Conservation (phyloP, 805 yeast species). For the Yarrowia hollandica region DNA sequence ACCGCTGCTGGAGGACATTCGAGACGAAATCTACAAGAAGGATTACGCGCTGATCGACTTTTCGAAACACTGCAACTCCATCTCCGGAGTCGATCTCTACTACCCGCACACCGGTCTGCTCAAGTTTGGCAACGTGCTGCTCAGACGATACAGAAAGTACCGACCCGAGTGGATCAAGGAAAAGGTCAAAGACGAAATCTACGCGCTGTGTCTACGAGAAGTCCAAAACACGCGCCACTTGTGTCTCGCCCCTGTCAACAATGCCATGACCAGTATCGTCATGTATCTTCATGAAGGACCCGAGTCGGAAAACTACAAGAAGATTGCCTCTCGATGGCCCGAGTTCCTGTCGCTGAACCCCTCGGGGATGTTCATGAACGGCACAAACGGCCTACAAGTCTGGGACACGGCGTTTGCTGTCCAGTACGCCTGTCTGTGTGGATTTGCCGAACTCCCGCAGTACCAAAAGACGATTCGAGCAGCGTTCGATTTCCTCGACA, state of each 20-base stretch:
- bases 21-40: conserved; percentile 72
- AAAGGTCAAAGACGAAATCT: conserved; percentile 53
- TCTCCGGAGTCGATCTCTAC: conserved; percentile 88
- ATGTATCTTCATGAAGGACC: conserved; percentile 68
- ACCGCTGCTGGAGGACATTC: conserved; percentile 62
- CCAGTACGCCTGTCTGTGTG: conserved; percentile 78
- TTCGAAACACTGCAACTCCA: conserved; percentile 68
- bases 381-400: conserved; percentile 95
- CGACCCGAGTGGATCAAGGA: conserved; percentile 74
- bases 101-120: conserved; percentile 82
- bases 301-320: conserved; percentile 59
- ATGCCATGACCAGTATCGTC: conserved; percentile 78
- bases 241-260: conserved; percentile 92
- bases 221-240: conserved; percentile 72
- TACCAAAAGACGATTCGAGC: conserved; percentile 62
- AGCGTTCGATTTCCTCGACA: conserved; percentile 69
- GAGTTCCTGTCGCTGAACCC: conserved; percentile 84
- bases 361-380: conserved; percentile 90
- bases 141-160: conserved; percentile 66
- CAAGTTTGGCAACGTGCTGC: conserved; percentile 57
- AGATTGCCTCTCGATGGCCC: conserved; percentile 58
- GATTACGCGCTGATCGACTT: conserved; percentile 72
- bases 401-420: conserved; percentile 95
- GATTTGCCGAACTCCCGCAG: conserved; percentile 67
- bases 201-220: conserved; percentile 71